Conservation (phyloP, 2,329 filamentous ascomycete genomes). For the Macrophomina pseudophaseolina region DNA sequence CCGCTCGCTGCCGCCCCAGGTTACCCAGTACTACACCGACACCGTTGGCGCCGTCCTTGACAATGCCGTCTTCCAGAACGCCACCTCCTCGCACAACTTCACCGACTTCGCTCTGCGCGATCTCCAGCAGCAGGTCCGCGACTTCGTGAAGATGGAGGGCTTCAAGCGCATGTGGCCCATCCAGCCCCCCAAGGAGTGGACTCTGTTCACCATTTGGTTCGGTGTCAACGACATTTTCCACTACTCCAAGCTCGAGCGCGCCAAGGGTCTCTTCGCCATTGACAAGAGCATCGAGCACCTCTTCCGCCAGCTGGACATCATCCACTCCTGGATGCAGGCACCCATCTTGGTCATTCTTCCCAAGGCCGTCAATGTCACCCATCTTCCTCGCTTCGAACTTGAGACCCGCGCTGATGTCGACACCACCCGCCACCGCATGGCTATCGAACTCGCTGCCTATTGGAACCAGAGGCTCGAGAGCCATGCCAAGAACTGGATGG, state of each 20-base stretch:
- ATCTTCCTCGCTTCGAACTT: conserved; percentile 40
- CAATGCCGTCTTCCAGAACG: conserved; percentile 27
- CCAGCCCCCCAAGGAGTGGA: conserved; percentile 35
- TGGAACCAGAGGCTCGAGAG: conserved; percentile 43
- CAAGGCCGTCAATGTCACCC: conserved; percentile 41
- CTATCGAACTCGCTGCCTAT: conserved; percentile 41
- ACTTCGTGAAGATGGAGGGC: conserved; percentile 28
- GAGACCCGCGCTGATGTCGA: conserved; percentile 28
- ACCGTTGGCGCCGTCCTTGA: conserved; percentile 26
- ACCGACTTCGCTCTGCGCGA: conserved; percentile 28
- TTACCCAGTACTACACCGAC: conserved; percentile 27
- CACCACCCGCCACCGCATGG: conserved; percentile 41
- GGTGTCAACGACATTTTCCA: conserved; percentile 45
- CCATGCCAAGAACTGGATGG: conserved; percentile 37
- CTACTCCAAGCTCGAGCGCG: conserved; percentile 38
- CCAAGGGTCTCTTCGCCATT: conserved; percentile 38
- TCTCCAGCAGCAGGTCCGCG: conserved; percentile 27
- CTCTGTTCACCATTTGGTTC: conserved; percentile 44
- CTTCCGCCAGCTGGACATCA: conserved; percentile 41
- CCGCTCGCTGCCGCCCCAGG: conserved; percentile 26
- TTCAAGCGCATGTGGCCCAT: conserved; percentile 27
- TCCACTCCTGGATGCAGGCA: conserved; percentile 37
- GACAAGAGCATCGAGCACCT: conserved; percentile 41
- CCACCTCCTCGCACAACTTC: conserved; percentile 28
- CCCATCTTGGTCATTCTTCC: conserved; percentile 38